phyloP scores from a whole-genome alignment of 352 stramenopile genomes.

The Hyaloperonospora brassicae region DNA sequence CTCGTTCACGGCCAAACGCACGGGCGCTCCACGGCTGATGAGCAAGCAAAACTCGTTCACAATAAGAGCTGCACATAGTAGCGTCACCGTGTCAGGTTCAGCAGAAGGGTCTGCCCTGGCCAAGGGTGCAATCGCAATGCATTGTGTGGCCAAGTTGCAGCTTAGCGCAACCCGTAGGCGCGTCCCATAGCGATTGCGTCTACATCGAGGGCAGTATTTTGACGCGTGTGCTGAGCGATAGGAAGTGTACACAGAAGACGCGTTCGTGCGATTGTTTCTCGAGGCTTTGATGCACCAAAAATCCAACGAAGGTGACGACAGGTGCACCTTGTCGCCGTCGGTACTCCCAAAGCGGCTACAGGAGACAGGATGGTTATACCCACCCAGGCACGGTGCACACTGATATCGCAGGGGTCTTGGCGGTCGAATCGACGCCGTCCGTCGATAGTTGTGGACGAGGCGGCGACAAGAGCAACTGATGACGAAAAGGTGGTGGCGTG shows the following conservation, averaged over 20 bases:
- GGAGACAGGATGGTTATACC: too few relatives aligned
- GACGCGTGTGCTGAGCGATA: constrained; percentile 54
- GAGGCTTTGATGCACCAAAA: too few relatives aligned
- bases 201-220: constrained; percentile 47
- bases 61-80: constrained; percentile 21
- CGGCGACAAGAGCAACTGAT: too few relatives aligned
- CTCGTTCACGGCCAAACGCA: constrained; percentile 30
- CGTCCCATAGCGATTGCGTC: constrained; percentile 41
- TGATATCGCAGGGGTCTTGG: too few relatives aligned
- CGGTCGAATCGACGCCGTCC: too few relatives aligned
- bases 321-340: too few relatives aligned
- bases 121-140: constrained; percentile 39
- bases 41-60: constrained; percentile 45
- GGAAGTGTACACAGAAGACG: constrained; percentile 8
- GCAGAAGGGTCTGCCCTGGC: constrained; percentile 23
- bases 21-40: constrained; percentile 42
- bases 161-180: constrained; percentile 14
- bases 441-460: too few relatives aligned
- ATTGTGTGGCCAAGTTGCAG: constrained; percentile 29
- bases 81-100: constrained; percentile 8
- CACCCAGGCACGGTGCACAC: too few relatives aligned
- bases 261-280: too few relatives aligned
- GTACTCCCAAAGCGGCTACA: too few relatives aligned
- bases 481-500: too few relatives aligned
- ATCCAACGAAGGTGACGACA: too few relatives aligned